These are phyloP conservation scores for Kernera saxatilis DNA, from an alignment of 345 rosid genomes.

Conservation along the genomic window DNA sequence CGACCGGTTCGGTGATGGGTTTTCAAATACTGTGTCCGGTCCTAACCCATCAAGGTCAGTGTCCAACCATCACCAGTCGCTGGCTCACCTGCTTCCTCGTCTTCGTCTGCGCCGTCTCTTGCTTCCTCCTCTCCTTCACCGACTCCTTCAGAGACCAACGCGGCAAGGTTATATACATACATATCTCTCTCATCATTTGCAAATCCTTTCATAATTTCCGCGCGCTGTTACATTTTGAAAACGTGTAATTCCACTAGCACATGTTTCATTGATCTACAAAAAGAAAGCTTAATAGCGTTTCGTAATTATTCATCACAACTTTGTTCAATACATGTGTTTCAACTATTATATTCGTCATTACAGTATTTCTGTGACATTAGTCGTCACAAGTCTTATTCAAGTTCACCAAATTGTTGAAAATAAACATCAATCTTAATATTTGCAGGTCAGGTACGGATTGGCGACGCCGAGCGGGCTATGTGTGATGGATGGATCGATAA, in stretches of 20 bases:
- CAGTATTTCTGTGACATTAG: not conserved
- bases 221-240: not conserved
- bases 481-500: slow-evolving; percentile 45
- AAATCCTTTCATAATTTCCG: not conserved
- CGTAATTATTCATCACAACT: not conserved
- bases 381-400: not conserved
- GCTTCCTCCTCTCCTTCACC: slow-evolving; percentile 55
- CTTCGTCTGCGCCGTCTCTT: slow-evolving; percentile 36
- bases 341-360: not conserved
- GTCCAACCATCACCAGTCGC: slow-evolving; percentile 38
- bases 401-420: not conserved
- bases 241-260: no score
- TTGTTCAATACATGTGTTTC: not conserved
- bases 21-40: slow-evolving; percentile 69
- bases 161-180: slow-evolving; percentile 45
- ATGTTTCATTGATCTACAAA: not conserved
- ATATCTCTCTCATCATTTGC: not conserved
- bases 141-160: slow-evolving; percentile 55
- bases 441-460: slow-evolving; percentile 49
- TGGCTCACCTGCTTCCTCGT: slow-evolving; percentile 41
- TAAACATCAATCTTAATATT: not conserved
- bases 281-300: not conserved
- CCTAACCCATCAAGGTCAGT: slow-evolving; percentile 60
- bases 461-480: slow-evolving; percentile 55
- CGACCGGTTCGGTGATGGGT: slow-evolving; percentile 64